Evolutionary conservation across 1,139 yeast species (phyloP).

Genomic region (Suhomyces taliae): DNA sequence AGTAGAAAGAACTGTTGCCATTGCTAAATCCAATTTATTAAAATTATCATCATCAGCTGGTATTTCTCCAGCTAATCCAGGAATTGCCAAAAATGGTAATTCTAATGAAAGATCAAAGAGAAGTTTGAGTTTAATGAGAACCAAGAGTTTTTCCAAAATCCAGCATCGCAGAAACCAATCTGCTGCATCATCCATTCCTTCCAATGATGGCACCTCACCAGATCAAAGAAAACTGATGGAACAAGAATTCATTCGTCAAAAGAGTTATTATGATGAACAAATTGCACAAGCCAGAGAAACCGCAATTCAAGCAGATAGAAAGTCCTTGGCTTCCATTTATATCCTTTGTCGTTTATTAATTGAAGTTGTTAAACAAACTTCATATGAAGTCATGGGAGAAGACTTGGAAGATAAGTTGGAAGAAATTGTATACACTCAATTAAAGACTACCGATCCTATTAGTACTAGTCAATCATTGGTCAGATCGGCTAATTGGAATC

Average conservation of each 20-base stretch:
- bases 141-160: constrained; percentile 39
- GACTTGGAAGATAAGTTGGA: constrained; percentile 84
- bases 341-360: constrained; percentile 90
- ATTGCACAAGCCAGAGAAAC: constrained; percentile 62
- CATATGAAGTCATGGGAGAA: constrained; percentile 69
- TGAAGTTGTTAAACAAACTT: constrained; percentile 88
- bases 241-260: constrained; percentile 22
- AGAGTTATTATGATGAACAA: constrained; percentile 35
- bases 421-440: constrained; percentile 89
- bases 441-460: constrained; percentile 85
- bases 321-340: constrained; percentile 81
- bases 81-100: constrained; percentile 18
- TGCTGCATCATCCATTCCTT: constrained; percentile 23
- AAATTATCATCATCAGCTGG: constrained; percentile 3
- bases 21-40: constrained; percentile 13
- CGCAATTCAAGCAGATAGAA: constrained; percentile 83
- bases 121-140: constrained; percentile 43
- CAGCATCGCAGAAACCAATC: constrained; percentile 44
- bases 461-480: constrained; percentile 62
- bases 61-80: constrained; percentile 16
- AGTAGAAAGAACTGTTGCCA: constrained; percentile 42
- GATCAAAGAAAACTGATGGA: constrained; percentile 5
- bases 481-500: constrained; percentile 90
- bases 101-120: constrained; percentile 30
- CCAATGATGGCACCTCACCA: not conserved